Evolutionary conservation across 331 rosid genomes (phyloP), one percentile per base, ranked within the genome.

Genomic region (Cucumis variabilis): DNA sequence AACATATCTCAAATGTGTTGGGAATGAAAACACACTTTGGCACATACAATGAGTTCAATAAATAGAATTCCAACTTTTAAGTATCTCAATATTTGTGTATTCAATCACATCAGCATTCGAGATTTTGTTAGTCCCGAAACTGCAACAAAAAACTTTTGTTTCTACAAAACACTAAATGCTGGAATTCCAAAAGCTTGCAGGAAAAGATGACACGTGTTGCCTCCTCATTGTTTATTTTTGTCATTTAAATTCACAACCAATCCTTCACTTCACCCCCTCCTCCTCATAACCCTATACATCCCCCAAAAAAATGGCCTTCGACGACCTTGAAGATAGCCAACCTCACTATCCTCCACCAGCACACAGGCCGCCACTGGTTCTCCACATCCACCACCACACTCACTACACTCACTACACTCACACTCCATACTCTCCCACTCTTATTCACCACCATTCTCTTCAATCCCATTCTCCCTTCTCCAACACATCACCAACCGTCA

Each of bases 281-380:
- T 30, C 16, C 8, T 28, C 28, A 17, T 3, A 79, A 72, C 51
- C 48, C 13, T 51, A 27, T 28, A 10, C 19, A 27, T 81, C 85
- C 28, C 76, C n/a, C n/a, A n/a, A 24, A 83, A 27, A 51, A 83
- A 77, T 86, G 88, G 84, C 74, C 4, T 86, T 20, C 63, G 63
- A 37, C 41, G 88, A 73, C 17, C 63, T 74, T 10, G 88, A 86
- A 0, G 88, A 74, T 5, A 75, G 28, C 21, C 51, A 60, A 85
- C 68, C 66, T 41, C 68, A 63, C 48, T 87, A 87, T 82, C 98
- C 95, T 5, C 98, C 93, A 11, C 96, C 96, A 0, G 91, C 80
- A 11, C 2, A 44, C 68, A 12, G 23, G 37, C 88, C 90, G 14
- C 86, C 86, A 3, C 88, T 44, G 14, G 80, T 23, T 14, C 33